phyloP scores from a whole-genome alignment of 352 stramenopile genomes.

The Phytophthora ohioensis region DNA sequence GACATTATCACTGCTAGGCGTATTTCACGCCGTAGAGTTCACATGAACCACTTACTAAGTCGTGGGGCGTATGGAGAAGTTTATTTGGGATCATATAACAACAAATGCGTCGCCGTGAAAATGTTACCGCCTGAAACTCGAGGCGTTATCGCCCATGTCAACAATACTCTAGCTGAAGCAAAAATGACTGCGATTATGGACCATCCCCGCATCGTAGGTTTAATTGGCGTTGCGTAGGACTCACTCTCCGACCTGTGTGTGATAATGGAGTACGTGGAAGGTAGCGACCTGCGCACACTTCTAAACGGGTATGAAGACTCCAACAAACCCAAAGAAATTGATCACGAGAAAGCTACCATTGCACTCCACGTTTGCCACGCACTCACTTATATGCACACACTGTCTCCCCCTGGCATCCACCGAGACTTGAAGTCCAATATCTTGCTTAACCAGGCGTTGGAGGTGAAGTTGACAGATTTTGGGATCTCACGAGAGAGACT shows the following conservation, averaged over 20 bases:
- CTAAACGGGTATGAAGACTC: conserved; percentile 24
- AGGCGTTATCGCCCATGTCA: conserved; percentile 31
- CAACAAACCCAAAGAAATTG: conserved; percentile 1
- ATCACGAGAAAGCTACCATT: conserved; percentile 31
- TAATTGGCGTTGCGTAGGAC: conserved; percentile 57
- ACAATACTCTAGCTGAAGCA: conserved; percentile 61
- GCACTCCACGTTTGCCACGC: conserved; percentile 52
- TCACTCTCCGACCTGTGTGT: conserved; percentile 51
- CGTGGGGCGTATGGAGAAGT: conserved; percentile 56
- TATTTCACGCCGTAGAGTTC: conserved; percentile 28
- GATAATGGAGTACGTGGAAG: conserved; percentile 55
- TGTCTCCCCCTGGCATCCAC: conserved; percentile 60
- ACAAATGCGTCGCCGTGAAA: conserved; percentile 50
- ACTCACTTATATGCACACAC: conserved; percentile 58
- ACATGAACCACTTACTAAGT: conserved; percentile 24
- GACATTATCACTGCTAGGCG: conserved; percentile 36
- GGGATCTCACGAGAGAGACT: conserved; percentile 44
- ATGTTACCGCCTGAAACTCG: conserved; percentile 33
- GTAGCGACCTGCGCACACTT: conserved; percentile 42
- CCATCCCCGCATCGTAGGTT: conserved; percentile 52
- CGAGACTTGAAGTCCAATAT: conserved; percentile 79
- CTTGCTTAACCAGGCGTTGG: conserved; percentile 50
- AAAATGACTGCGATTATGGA: conserved; percentile 50
- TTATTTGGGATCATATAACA: conserved; percentile 41
- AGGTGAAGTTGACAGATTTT: conserved; percentile 62